These are phyloP conservation scores for Isatis lusitanica DNA, from an alignment of 441 rosid species.

Conservation along the genomic window DNA sequence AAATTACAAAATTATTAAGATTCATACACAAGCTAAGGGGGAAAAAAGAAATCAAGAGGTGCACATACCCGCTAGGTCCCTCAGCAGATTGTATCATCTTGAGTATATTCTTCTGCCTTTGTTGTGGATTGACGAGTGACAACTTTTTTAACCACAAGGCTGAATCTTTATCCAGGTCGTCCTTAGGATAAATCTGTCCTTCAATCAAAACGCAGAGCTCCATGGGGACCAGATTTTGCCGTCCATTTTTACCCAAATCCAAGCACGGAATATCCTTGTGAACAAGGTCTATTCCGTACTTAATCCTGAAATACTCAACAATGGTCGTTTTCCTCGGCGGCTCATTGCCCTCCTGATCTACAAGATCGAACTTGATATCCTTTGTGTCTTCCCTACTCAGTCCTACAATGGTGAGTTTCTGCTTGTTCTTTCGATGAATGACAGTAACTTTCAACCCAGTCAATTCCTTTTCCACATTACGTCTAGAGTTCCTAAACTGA, in stretches of 20 bases:
- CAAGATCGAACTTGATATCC: conserved; percentile 34
- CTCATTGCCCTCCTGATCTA: conserved; percentile 44
- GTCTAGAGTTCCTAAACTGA: conserved; percentile 33
- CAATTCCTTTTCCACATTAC: conserved; percentile 35
- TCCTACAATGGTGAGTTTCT: conserved; percentile 48
- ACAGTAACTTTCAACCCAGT: conserved; percentile 58
- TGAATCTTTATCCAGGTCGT: conserved; percentile 40
- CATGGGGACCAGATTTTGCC: conserved; percentile 61
- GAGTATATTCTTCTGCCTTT: conserved; percentile 46
- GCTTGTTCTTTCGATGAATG: conserved; percentile 57
- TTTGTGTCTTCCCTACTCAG: conserved; percentile 45
- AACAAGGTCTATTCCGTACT: conserved; percentile 48
- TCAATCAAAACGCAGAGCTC: conserved; percentile 72
- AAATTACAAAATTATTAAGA: neutral
- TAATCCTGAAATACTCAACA: conserved; percentile 62
- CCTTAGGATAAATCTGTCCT: conserved; percentile 76
- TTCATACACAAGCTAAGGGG: neutral
- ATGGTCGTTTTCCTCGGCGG: conserved; percentile 32
- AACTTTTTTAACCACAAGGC: conserved; percentile 46
- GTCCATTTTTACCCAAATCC: conserved; percentile 58
- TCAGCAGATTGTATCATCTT: conserved; percentile 43
- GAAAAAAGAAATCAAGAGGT: neutral
- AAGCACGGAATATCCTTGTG: conserved; percentile 63
- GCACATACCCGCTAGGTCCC: conserved; percentile 74
- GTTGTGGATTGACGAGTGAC: conserved; percentile 52